Evolutionary conservation across 768 basidiomycete species (phyloP).

Genomic region (Sporobolomyces pararoseus): DNA sequence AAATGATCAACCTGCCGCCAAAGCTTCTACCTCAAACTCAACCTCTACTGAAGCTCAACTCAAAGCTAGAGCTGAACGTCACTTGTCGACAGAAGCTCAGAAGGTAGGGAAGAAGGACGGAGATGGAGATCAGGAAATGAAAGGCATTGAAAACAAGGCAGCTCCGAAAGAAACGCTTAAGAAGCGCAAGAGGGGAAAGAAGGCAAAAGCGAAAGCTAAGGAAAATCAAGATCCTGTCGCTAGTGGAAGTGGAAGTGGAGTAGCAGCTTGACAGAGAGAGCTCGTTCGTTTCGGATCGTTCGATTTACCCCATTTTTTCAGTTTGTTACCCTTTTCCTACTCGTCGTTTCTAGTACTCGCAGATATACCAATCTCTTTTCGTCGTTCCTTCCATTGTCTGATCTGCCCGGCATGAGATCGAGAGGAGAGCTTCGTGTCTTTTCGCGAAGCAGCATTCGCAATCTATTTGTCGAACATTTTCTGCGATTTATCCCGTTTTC

Average conservation of each 20-base stretch:
- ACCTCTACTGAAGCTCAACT: too few relatives aligned
- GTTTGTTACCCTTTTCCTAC: neutral
- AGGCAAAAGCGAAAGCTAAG: neutral
- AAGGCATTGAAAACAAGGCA: neutral
- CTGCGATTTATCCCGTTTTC: too few relatives aligned
- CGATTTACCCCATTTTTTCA: neutral
- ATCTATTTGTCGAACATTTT: too few relatives aligned
- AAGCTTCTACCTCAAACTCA: too few relatives aligned
- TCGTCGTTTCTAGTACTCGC: neutral
- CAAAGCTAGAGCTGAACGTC: too few relatives aligned
- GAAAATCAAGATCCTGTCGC: neutral
- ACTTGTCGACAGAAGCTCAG: neutral
- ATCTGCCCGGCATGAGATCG: too few relatives aligned
- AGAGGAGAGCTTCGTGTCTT: too few relatives aligned
- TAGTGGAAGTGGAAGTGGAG: neutral
- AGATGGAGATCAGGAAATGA: neutral
- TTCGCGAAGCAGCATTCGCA: too few relatives aligned
- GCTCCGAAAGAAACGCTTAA: neutral
- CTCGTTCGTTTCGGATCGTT: neutral
- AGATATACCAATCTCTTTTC: neutral
- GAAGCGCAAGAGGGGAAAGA: conserved; percentile 9
- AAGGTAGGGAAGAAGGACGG: neutral
- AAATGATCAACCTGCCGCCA: neutral
- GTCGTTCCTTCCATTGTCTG: neutral
- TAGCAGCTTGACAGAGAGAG: too few relatives aligned